Evolutionary conservation across 331 rosid genomes (phyloP), one percentile per base, ranked within the genome.

Genomic region (Cucumis variabilis): DNA sequence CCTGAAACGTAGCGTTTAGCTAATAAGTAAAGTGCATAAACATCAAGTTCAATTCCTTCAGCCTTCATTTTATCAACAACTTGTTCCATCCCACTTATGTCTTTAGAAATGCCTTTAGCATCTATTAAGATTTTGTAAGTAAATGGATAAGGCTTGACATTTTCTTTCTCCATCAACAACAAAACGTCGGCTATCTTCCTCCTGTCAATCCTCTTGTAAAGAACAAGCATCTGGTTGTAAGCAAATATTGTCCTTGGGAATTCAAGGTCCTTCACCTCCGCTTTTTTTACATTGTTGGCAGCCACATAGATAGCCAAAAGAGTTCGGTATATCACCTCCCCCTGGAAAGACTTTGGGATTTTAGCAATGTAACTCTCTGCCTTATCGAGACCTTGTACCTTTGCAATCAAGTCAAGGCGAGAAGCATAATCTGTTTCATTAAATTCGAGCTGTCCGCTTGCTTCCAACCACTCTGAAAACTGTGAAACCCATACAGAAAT

Each of bases 151-250:
- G 94, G 98, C 89, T 94, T 92, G 90, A 96, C 89, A 88, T 94
- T 91, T 91, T 93, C 98, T 6, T 87, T 94, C 91, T 96, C 98
- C 99, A 97, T 97, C 86, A 97, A 88, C 82, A 94, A 87, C 72
- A 97, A 88, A 37, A 97, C 94, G 86, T 93, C 99, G n/a, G 96
- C 95, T 85, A 97, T 92, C 92, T 97, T 97, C 87, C 88, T 93
- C 95, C 71, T 94, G 93, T 97, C 92, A 70, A n/a, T 65, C 93
- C 91, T 94, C 92, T 93, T 96, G 93, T 97, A 94, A 89, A 97
- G 92, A 81, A 93, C 82, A 33, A 97, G 95, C 93, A 97, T 88
- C 91, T 96, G 96, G 88, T 96, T 92, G 91, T 98, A 97, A 77
- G 94, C 72, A 92, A 94, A 97, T 72, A 91, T 0, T 27, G 96